phyloP scores from a whole-genome alignment of 1,139 yeast species.

The Taphrina wiesneri region DNA sequence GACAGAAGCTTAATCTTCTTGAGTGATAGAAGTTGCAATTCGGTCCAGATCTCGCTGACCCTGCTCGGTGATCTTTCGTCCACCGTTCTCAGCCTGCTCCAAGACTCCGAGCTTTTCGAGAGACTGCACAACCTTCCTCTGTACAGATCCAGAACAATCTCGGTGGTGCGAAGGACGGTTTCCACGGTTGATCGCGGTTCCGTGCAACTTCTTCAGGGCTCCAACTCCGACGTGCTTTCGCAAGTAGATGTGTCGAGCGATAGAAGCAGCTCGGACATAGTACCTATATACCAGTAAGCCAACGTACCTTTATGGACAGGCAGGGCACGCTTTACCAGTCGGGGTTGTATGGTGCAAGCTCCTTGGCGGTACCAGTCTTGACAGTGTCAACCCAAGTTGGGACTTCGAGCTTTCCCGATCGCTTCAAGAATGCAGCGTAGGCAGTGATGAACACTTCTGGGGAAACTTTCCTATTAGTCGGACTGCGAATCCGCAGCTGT shows the following conservation, averaged over 20 bases:
- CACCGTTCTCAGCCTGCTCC: conserved; percentile 97
- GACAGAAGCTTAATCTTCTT: conserved; percentile 54
- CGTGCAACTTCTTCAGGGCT: conserved; percentile 97
- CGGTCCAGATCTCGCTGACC: conserved; percentile 99
- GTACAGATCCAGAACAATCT: conserved; percentile 98
- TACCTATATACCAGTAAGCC: conserved; percentile 30
- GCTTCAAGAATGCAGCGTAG: conserved; percentile 99
- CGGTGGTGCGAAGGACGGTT: conserved; percentile 98
- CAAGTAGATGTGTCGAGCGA: conserved; percentile 99
- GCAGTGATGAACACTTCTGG: conserved; percentile 75
- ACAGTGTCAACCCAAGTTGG: conserved; percentile 99
- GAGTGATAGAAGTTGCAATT: conserved; percentile 99
- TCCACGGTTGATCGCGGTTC: conserved; percentile 99
- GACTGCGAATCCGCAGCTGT: background rate
- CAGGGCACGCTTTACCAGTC: conserved; percentile 50
- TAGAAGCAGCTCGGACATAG: conserved; percentile 88
- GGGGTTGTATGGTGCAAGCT: conserved; percentile 99
- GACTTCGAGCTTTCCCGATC: conserved; percentile 86
- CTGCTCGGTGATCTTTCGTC: conserved; percentile 98
- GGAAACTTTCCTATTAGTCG: conserved; percentile 5
- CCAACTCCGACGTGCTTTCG: conserved; percentile 99
- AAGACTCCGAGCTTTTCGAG: conserved; percentile 97
- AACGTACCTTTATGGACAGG: conserved; percentile 10
- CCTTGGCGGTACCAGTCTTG: conserved; percentile 98
- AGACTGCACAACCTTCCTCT: conserved; percentile 98